Conservation (phyloP, 163 green algal genomes). For the Dunaliella salina region DNA sequence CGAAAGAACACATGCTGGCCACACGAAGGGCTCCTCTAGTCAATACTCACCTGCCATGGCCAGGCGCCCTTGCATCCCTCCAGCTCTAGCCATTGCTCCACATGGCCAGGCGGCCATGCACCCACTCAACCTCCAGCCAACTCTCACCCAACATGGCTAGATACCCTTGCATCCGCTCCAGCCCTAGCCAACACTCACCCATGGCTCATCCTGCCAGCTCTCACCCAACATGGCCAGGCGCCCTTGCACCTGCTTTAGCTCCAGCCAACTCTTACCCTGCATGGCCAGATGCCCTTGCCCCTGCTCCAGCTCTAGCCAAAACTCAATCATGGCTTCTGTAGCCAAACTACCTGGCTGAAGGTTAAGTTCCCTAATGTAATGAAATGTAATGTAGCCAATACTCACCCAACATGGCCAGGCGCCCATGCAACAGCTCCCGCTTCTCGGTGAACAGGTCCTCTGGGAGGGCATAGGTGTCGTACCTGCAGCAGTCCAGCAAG, state of each 20-base stretch:
- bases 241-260: neutral
- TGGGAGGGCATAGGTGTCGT: slow-evolving; percentile 43
- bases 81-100: too few relatives aligned
- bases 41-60: neutral
- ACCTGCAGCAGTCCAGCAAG: neutral
- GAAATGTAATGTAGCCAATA: too few relatives aligned
- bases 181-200: neutral
- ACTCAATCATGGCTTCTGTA: neutral
- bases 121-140: neutral
- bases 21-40: neutral
- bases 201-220: neutral
- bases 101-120: slow-evolving; percentile 23
- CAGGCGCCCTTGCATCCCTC: too few relatives aligned
- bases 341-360: too few relatives aligned
- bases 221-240: neutral
- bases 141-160: neutral
- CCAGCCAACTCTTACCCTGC: neutral
- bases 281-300: neutral
- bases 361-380: too few relatives aligned
- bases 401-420: slow-evolving; percentile 7
- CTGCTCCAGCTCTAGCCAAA: neutral
- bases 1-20: neutral
- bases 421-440: slow-evolving; percentile 39
- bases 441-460: slow-evolving; percentile 43
- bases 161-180: too few relatives aligned